Evolutionary conservation across 2,329 filamentous ascomycete species (phyloP).

Genomic region (Tolypocladium album): DNA sequence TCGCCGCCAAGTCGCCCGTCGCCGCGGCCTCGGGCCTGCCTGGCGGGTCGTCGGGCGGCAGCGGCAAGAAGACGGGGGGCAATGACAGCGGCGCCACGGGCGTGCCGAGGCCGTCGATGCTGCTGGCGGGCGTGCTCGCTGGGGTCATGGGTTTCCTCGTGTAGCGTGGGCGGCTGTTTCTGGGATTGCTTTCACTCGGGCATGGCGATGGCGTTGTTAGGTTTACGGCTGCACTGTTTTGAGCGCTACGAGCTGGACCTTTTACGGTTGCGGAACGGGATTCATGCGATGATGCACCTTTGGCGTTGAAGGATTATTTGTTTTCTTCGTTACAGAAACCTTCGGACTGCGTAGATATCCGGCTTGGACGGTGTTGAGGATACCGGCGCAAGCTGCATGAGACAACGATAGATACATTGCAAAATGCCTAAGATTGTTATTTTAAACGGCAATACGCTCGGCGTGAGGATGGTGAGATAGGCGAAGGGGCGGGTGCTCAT

Average conservation of each 20-base stretch:
- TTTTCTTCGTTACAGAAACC: background rate
- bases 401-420: background rate
- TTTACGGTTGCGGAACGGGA: background rate
- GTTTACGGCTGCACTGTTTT: background rate
- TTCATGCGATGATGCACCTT: background rate
- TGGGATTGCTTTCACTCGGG: background rate
- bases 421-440: background rate
- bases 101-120: background rate
- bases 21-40: conserved; percentile 34
- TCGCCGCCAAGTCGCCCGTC: conserved; percentile 35
- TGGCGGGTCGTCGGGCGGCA: background rate
- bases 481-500: background rate
- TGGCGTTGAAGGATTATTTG: background rate
- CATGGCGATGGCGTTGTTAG: background rate
- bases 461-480: background rate
- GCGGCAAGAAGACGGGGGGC: background rate
- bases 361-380: background rate
- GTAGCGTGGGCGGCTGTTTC: background rate
- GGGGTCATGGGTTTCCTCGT: background rate
- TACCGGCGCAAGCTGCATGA: background rate
- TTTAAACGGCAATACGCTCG: background rate
- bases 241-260: background rate
- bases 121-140: background rate
- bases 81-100: conserved; percentile 3
- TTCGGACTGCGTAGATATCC: background rate